Evolutionary conservation across 2,329 filamentous ascomycete genomes (phyloP), one percentile per base, ranked within the genome.

Genomic region (Aspergillus sp.): DNA sequence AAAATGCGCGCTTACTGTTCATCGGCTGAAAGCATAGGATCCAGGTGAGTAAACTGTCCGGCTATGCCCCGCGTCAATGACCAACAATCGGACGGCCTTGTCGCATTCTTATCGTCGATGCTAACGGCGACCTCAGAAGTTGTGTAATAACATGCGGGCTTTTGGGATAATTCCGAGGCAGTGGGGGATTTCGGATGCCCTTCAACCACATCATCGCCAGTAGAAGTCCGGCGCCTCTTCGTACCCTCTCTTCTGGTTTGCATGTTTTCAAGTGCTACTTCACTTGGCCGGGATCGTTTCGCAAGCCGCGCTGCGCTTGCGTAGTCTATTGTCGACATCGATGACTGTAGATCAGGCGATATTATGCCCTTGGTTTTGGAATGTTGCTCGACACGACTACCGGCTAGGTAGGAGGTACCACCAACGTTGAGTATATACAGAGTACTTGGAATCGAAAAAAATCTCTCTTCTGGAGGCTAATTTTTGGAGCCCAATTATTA

Each of bases 11-110:
- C 76, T 64, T 71, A 83, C 76, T 81, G 79, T 64, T 84, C 82
- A 68, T 87, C 82, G n/a, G 64, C 61, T 3, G 83, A 81, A 67
- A 87, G 82, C 8, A 85, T 66, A 5, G 85, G 82, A 64, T 87
- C 83, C 49, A 82, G 70, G 45, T 80, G 74, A 55, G 83, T 73
- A 65, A 85, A 84, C 54, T 80, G 79, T 20, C 85, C 85, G 41
- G 82, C 84, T 30, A 78, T 69, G 7, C 80, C 71, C n/a, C 75
- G 69, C 17, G 81, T 82, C 9, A 83, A 65, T 22, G 70, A 73
- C 82, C 81, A 84, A 22, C 62, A 59, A 36, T 61, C 51, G 50
- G 55, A 48, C 20, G 22, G 36, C 42, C 30, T 20, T 32, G 42
- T 34, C 38, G 45, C 59, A 49, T 56, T 57, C 55, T 66, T 60